phyloP scores from a whole-genome alignment of 345 rosid species.

The Pseudoturritis turrita region DNA sequence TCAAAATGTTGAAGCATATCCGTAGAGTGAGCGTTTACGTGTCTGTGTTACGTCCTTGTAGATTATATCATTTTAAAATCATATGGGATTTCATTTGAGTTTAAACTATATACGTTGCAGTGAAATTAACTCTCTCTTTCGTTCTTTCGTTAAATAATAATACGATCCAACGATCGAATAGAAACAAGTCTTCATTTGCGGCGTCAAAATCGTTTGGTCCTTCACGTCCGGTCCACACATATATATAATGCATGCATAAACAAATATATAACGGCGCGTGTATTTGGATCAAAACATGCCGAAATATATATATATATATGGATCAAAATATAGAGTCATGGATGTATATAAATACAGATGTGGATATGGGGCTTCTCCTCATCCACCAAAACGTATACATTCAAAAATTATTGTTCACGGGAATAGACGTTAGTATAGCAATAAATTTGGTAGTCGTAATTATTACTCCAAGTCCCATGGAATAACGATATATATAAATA shows the following conservation, averaged over 20 bases:
- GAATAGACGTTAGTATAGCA: background rate
- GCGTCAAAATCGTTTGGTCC: conserved; percentile 26
- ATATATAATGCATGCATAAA: background rate
- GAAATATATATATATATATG: background rate
- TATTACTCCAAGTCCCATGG: conserved; percentile 17
- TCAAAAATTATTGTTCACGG: conserved; percentile 9
- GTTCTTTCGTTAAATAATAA: background rate
- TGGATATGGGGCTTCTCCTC: background rate
- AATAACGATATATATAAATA: background rate
- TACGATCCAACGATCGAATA: background rate
- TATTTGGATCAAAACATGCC: conserved; percentile 2
- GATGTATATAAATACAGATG: background rate
- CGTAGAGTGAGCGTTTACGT: conserved; percentile 4
- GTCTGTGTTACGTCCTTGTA: conserved; percentile 1
- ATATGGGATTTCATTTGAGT: background rate
- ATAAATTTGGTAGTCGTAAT: conserved; percentile 7
- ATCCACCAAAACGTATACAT: background rate
- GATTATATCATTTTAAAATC: background rate
- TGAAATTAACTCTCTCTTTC: background rate
- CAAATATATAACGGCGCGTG: background rate
- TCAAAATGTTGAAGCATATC: background rate
- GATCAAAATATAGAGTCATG: background rate
- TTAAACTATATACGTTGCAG: conserved; percentile 20
- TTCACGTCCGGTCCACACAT: conserved; percentile 23
- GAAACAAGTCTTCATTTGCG: conserved; percentile 26